Conservation (phyloP, 768 basidiomycete genomes). For the Auriculariales sp. region DNA sequence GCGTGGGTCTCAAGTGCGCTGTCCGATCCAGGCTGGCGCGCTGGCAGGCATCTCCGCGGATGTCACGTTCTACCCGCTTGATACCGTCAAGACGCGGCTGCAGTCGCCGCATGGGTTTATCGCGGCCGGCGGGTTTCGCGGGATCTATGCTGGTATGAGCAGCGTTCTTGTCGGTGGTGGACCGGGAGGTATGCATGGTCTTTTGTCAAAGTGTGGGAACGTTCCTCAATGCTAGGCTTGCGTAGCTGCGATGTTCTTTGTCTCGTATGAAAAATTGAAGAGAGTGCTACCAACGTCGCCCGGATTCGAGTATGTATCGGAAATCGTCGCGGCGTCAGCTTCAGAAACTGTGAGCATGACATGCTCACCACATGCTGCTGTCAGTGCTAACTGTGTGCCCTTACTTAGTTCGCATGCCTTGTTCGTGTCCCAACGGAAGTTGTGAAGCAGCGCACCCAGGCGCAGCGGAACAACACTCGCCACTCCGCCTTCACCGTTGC, state of each 20-base stretch:
- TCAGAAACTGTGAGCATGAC: conserved; percentile 41
- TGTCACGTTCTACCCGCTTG: conserved; percentile 90
- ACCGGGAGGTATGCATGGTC: conserved; percentile 60
- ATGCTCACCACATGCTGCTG: too few relatives aligned
- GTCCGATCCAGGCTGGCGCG: conserved; percentile 53
- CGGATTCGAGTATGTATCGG: conserved; percentile 35
- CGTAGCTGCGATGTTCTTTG: conserved; percentile 87
- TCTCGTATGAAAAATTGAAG: conserved; percentile 85
- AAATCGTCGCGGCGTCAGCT: conserved; percentile 38
- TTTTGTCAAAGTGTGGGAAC: not conserved
- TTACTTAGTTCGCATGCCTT: conserved; percentile 48
- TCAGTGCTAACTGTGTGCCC: not conserved
- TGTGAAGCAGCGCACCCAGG: conserved; percentile 87
- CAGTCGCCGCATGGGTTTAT: conserved; percentile 82
- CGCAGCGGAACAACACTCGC: conserved; percentile 28
- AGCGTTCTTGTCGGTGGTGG: conserved; percentile 92
- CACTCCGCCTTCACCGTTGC: conserved; percentile 48
- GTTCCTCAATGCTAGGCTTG: not conserved
- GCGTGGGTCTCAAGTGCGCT: not conserved
- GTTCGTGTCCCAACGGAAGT: conserved; percentile 94
- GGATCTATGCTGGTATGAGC: conserved; percentile 86
- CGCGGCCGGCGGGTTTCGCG: conserved; percentile 73
- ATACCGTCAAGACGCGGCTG: conserved; percentile 91
- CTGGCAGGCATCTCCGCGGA: conserved; percentile 89
- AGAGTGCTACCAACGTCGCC: conserved; percentile 46